Percentiles rank a stretch among this genome's conserved stretches.
Conservation (phyloP, 2,329 filamentous ascomycete species). For the Fusarium brevicatenulatum region DNA sequence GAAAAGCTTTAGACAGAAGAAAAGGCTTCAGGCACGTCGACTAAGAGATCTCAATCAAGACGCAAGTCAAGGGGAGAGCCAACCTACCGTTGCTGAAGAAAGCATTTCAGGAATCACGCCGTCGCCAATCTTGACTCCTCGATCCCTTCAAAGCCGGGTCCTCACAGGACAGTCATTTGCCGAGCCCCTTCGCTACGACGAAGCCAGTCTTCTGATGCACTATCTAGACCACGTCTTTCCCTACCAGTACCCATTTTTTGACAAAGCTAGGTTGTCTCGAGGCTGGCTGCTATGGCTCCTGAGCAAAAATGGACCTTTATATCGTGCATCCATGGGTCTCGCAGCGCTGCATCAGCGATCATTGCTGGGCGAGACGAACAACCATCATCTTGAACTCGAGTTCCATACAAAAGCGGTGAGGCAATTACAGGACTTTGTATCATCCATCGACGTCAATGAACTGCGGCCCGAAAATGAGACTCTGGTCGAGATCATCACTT, state of each 20-base stretch:
- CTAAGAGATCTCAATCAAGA: neutral
- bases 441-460: neutral
- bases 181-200: neutral
- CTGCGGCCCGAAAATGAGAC: neutral
- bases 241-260: neutral
- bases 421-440: neutral
- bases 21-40: neutral
- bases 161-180: neutral
- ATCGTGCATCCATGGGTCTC: neutral
- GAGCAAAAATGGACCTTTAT: neutral
- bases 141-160: neutral
- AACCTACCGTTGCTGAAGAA: rapidly evolving
- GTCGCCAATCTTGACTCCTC: neutral
- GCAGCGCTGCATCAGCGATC: neutral
- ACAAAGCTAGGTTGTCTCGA: neutral
- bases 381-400: neutral
- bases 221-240: neutral
- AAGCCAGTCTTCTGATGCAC: neutral
- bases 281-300: neutral
- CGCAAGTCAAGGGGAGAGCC: rapidly evolving
- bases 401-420: neutral
- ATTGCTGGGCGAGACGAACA: neutral
- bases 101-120: rapidly evolving
- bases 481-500: neutral
- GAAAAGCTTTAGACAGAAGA: neutral